Conservation (phyloP, 805 yeast genomes). For the Maudiozyma serrabonitensis region DNA sequence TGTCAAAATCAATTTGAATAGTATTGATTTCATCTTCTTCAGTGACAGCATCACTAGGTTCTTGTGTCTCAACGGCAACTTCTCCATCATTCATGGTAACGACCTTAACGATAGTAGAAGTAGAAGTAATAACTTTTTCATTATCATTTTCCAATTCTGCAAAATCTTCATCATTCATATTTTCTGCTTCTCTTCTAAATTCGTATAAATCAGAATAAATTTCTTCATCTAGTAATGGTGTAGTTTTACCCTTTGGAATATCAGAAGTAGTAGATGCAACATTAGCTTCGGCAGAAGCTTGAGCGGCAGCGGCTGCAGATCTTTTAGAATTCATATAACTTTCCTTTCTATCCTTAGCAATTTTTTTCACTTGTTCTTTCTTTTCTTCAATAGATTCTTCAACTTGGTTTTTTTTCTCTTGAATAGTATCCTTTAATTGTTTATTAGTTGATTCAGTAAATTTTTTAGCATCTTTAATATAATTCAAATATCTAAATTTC, state of each 20-base stretch:
- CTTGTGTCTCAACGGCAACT: not conserved
- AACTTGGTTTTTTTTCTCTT: not conserved
- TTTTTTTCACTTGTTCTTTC: not conserved
- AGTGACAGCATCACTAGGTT: constrained; percentile 2
- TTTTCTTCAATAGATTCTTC: not conserved
- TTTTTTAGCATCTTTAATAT: not conserved
- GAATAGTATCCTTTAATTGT: not conserved
- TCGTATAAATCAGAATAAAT: not conserved
- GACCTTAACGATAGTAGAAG: constrained; percentile 6
- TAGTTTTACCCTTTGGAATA: not conserved
- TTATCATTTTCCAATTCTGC: constrained; percentile 7
- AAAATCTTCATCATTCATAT: not conserved
- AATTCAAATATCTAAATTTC: not conserved
- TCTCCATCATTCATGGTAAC: constrained; percentile 1
- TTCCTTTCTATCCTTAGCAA: not conserved
- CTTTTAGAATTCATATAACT: not conserved
- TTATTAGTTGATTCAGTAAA: not conserved
- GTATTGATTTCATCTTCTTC: constrained; percentile 15
- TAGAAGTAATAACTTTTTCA: constrained; percentile 2
- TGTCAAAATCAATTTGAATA: constrained; percentile 29
- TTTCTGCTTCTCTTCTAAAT: not conserved
- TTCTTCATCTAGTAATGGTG: not conserved
- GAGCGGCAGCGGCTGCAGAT: not conserved
- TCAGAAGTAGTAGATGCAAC: not conserved
- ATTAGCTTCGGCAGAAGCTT: too few species aligned